phyloP scores from a whole-genome alignment of 768 basidiomycete genomes.

The Lactarius akahatsu region DNA sequence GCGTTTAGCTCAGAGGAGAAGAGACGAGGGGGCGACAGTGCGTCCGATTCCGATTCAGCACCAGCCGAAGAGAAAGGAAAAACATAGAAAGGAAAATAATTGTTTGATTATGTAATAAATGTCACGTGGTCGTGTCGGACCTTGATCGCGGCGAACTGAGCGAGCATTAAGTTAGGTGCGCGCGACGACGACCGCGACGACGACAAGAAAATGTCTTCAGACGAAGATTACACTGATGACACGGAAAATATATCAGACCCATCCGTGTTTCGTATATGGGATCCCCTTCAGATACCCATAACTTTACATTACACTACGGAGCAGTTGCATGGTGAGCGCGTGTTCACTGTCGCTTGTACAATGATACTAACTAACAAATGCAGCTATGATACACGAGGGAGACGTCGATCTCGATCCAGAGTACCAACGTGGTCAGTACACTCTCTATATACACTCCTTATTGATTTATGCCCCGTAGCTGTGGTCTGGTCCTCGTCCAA shows the following conservation, averaged over 20 bases:
- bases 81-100: conserved; percentile 8
- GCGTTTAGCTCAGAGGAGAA: conserved; percentile 36
- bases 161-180: background rate
- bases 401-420: conserved; percentile 66
- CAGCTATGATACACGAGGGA: conserved; percentile 67
- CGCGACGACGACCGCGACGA: background rate
- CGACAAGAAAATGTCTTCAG: conserved; percentile 13
- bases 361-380: too few relatives aligned
- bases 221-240: conserved; percentile 19
- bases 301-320: conserved; percentile 31
- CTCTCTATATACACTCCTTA: conserved; percentile 3
- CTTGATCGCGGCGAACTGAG: too few relatives aligned
- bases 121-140: background rate
- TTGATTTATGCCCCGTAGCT: conserved; percentile 39
- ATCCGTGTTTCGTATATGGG: conserved; percentile 30
- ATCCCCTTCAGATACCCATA: conserved; percentile 25
- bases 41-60: background rate
- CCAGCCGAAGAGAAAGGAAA: conserved; percentile 13
- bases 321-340: conserved; percentile 31
- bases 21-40: conserved; percentile 9
- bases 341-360: background rate
- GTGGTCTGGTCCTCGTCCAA: conserved; percentile 79
- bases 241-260: conserved; percentile 18
- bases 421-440: conserved; percentile 63
- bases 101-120: conserved; percentile 27